Base-by-base conservation (phyloP, 2,329 filamentous ascomycete species). In the Fusarium torulosum region DNA sequence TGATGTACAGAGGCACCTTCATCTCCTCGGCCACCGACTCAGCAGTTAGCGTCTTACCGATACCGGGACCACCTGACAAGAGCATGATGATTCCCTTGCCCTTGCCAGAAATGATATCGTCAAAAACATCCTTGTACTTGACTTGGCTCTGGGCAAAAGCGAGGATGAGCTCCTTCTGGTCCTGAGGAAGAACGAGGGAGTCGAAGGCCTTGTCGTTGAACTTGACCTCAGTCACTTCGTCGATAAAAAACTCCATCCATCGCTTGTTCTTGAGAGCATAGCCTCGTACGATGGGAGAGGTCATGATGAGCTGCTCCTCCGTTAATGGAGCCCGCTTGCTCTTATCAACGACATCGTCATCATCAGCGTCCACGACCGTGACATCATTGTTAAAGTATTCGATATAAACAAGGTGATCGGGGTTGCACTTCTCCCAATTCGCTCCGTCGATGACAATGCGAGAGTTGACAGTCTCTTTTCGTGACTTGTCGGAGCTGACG, bases 51-150 rank as follows among this genome's bases (percentile, higher is more conserved):
- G 83, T 85, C 76, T 84, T 85, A 23, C 84, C 84, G 7, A 83
- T 81, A 33, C 84, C 84, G 0, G 84, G 83, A 0, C 77, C 79
- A 13, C 84, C 84, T 1, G 78, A 80, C 4, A 86, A 74, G 2
- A 85, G 76, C 74, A 83, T 80, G 67, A 85, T 84, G 61, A 84
- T 81, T 17, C 83, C 83, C 66, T 80, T 80, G 56, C 78, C 84
- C 76, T 86, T 86, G 47, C 83, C 84, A 11, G 78, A 78, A 70
- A 86, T 85, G 56, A 86, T 77, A 61, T 86, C 84, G 75, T 85
- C 83, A 60, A 85, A 86, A 10, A 67, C 75, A 15, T 78, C 73
- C 33, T 80, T 79, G 41, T 82, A 73, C 64, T 72, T 73, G 56
- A 75, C 77, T 73, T 85, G 83, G 7, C 79, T 80, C 72, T 84